phyloP scores from a whole-genome alignment of 805 yeast species.

The Maudiozyma bulderi region DNA sequence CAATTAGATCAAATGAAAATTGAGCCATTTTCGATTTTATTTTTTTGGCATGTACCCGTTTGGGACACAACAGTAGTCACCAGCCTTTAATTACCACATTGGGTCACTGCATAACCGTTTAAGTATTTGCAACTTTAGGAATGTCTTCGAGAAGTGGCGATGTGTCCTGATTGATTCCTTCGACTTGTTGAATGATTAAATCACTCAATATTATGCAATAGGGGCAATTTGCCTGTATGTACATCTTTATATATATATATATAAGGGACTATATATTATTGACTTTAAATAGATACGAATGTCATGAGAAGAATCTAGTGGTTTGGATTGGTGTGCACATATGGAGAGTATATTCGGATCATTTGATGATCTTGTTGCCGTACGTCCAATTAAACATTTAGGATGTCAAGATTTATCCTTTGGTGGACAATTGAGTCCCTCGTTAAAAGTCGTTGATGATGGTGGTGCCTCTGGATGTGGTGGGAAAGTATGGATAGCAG shows the following conservation, averaged over 20 bases:
- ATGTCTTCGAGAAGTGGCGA: no score
- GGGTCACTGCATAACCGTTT: not conserved
- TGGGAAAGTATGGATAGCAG: slow-evolving; percentile 57
- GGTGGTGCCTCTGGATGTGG: slow-evolving; percentile 56
- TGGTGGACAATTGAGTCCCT: slow-evolving; percentile 31
- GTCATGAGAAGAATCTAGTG: not conserved
- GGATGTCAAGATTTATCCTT: slow-evolving; percentile 34
- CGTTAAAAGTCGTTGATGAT: slow-evolving; percentile 39
- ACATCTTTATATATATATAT: no score
- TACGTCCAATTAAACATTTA: slow-evolving; percentile 21
- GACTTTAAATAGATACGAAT: no score
- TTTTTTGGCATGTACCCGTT: not conserved
- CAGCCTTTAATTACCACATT: not conserved
- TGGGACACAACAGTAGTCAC: not conserved
- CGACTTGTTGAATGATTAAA: no score
- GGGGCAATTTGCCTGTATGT: no score
- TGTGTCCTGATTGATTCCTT: no score
- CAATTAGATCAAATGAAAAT: not conserved
- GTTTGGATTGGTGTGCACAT: not conserved
- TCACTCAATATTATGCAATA: no score
- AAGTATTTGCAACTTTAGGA: not conserved
- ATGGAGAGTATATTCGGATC: slow-evolving; percentile 13
- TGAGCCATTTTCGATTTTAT: not conserved
- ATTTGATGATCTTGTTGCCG: slow-evolving; percentile 10
- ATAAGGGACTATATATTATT: no score